These are phyloP conservation scores for Polymyxa betae DNA, from an alignment of 208 protist genomes.

Conservation along the genomic window DNA sequence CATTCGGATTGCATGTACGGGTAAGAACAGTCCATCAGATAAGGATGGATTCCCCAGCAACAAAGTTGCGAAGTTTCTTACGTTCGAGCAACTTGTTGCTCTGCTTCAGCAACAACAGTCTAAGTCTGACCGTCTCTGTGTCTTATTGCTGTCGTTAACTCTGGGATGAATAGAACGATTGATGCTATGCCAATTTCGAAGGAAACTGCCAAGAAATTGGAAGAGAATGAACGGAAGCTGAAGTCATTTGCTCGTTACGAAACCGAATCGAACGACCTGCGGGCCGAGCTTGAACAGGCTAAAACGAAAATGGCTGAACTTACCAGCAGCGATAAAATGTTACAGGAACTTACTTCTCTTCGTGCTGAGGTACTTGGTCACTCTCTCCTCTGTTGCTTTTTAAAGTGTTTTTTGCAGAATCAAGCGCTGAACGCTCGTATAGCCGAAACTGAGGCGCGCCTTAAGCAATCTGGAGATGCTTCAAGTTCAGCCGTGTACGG, in stretches of 20 bases:
- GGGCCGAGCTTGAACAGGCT: not conserved
- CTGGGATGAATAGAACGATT: not conserved
- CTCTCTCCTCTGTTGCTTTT: not conserved
- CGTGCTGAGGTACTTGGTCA: not conserved
- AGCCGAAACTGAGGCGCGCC: not conserved
- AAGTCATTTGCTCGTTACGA: conserved; percentile 16
- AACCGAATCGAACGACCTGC: not conserved
- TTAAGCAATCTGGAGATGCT: too few relatives aligned
- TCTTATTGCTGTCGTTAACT: not conserved
- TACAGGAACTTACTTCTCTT: not conserved
- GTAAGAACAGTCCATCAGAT: not conserved
- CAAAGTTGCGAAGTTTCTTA: conserved; percentile 33
- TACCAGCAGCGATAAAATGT: not conserved
- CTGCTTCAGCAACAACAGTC: conserved; percentile 45
- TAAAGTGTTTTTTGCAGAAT: conserved; percentile 12
- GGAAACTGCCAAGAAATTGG: conserved; percentile 37
- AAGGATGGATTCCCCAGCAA: not conserved
- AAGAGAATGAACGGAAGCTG: not conserved
- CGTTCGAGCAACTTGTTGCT: not conserved
- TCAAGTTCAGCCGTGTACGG: too few relatives aligned
- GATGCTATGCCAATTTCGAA: not conserved
- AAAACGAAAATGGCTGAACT: not conserved
- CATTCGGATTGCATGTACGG: conserved; percentile 25
- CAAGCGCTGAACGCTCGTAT: not conserved
- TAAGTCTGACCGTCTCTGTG: not conserved